Evolutionary conservation across 2,329 filamentous ascomycete species (phyloP).

Genomic region (Trichophaea hybrida): DNA sequence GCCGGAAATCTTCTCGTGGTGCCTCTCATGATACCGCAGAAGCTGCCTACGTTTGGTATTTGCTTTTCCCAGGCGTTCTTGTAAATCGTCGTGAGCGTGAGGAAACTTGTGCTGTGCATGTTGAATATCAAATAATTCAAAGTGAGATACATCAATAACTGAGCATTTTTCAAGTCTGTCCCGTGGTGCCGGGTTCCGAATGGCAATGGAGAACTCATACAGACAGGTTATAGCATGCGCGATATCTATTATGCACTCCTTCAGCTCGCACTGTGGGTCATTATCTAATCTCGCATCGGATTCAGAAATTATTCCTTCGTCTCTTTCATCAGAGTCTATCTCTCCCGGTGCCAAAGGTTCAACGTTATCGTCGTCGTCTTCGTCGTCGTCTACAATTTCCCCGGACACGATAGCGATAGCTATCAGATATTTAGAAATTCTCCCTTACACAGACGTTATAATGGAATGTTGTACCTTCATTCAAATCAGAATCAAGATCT

Average conservation of each 20-base stretch:
- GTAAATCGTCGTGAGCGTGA: slow-evolving; percentile 11
- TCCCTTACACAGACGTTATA: no score
- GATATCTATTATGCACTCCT: neutral
- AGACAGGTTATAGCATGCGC: slow-evolving; percentile 24
- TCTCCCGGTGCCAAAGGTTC: neutral
- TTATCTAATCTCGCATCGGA: neutral
- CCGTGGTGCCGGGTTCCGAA: slow-evolving; percentile 30
- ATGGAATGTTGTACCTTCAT: slow-evolving; percentile 15
- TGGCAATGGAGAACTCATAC: slow-evolving; percentile 29
- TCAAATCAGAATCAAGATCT: slow-evolving; percentile 23
- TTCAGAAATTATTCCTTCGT: neutral
- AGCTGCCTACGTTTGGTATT: slow-evolving; percentile 29
- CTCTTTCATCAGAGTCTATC: neutral
- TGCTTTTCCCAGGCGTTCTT: slow-evolving; percentile 27
- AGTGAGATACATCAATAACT: slow-evolving; percentile 27
- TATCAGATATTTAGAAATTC: no score
- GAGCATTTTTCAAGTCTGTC: slow-evolving; percentile 26
- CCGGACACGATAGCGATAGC: no score
- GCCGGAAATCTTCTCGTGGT: slow-evolving; percentile 27
- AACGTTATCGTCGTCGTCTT: no score
- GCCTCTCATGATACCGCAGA: slow-evolving; percentile 29
- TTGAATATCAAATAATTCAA: slow-evolving; percentile 26
- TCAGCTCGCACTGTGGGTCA: neutral
- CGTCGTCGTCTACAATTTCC: no score
- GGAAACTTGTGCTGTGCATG: slow-evolving; percentile 17